phyloP scores from a whole-genome alignment of 257 asterid genomes.

The Nyctanthes arbortristis region DNA sequence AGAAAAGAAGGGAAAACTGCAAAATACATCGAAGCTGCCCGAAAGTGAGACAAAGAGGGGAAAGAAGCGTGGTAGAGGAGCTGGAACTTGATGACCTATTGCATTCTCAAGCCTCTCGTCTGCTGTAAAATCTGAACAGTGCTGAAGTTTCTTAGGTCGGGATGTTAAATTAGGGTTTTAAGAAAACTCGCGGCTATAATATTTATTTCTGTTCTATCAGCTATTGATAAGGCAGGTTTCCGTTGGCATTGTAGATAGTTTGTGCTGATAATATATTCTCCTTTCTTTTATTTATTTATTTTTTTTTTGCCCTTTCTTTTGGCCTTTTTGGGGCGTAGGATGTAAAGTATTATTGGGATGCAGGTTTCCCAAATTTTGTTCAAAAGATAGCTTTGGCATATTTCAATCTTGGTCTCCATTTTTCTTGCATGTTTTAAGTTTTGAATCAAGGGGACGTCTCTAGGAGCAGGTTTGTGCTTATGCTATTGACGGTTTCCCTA shows the following conservation, averaged over 20 bases:
- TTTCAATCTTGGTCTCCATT: too few relatives aligned
- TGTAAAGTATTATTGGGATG: conserved; percentile 3
- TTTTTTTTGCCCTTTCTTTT: too few relatives aligned
- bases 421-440: background rate
- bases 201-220: background rate
- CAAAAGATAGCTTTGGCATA: background rate
- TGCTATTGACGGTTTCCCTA: too few relatives aligned
- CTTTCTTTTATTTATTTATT: too few relatives aligned
- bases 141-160: conserved; percentile 24
- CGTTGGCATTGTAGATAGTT: background rate
- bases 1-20: conserved; percentile 45
- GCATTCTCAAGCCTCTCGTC: conserved; percentile 13
- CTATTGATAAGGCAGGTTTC: background rate
- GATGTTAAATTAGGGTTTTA: conserved; percentile 27
- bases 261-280: background rate
- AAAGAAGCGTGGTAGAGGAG: conserved; percentile 58
- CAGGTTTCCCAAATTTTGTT: background rate
- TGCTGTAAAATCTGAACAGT: conserved; percentile 16
- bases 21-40: conserved; percentile 41
- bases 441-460: too few relatives aligned
- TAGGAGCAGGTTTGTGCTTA: too few relatives aligned
- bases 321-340: background rate
- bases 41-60: conserved; percentile 51
- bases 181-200: background rate
- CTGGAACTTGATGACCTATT: conserved; percentile 10